Conservation (phyloP, 2,329 filamentous ascomycete species). For the Aureobasidium musti region DNA sequence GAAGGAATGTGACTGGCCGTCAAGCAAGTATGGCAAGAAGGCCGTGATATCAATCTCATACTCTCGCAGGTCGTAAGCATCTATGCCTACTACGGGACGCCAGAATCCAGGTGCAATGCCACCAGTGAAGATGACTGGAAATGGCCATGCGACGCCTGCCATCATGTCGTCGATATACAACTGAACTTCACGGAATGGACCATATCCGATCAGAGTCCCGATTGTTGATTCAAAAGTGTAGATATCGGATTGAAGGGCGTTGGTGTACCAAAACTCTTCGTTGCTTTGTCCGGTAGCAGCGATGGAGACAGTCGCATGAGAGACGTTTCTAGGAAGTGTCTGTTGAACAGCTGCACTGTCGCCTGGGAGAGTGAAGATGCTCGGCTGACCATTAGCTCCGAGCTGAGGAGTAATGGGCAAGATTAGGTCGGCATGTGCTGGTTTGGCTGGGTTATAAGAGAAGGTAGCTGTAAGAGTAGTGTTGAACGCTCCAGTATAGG, state of each 20-base stretch:
- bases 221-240: constrained; percentile 58
- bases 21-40: constrained; percentile 69
- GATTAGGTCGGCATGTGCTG: constrained; percentile 60
- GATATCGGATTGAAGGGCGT: constrained; percentile 65
- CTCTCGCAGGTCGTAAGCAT: constrained; percentile 76
- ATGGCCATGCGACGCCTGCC: constrained; percentile 78
- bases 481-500: constrained; percentile 73
- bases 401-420: constrained; percentile 63
- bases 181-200: constrained; percentile 77
- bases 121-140: constrained; percentile 79
- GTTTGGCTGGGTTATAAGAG: constrained; percentile 45
- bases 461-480: constrained; percentile 74
- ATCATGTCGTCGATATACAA: constrained; percentile 71
- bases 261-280: constrained; percentile 87
- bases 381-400: constrained; percentile 56
- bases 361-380: constrained; percentile 67
- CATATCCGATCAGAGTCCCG: constrained; percentile 63
- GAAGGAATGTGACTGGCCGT: constrained; percentile 66
- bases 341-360: constrained; percentile 62
- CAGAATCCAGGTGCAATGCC: constrained; percentile 76
- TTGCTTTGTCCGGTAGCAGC: constrained; percentile 72
- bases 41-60: constrained; percentile 81
- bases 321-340: constrained; percentile 65
- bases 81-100: constrained; percentile 74
- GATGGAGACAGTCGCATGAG: constrained; percentile 72